Base-by-base conservation (phyloP, 2,329 filamentous ascomycete species). In the Fusarium oxysporum region DNA sequence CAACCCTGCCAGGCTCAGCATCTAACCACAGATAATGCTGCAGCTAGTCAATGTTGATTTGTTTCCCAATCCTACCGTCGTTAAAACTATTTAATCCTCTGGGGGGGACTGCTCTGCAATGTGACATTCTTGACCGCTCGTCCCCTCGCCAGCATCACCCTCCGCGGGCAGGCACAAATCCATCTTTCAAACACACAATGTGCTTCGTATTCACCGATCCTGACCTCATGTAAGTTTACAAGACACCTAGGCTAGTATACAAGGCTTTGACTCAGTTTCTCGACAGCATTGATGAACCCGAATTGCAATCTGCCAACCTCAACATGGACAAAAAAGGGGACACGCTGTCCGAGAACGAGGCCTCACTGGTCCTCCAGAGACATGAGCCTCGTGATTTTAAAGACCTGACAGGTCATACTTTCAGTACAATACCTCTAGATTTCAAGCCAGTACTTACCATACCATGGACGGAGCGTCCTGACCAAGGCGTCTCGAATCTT, bases 201-300 rank as follows among this genome's bases (percentile, higher is more conserved):
- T n/a, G 14, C 16, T 19, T 37, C 8, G 5, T 28, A 21, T 14
- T 61, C 23, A n/a, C 23, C 9, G 4, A 32, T 2, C 19, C n/a
- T 32, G 3, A 25, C 13, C 25, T 19, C 7, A 14, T 21, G 38
- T 23, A 44, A 43, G 37, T 57, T 13, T 12, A 7, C 11, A 14
- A 8, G 14, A 11, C 2, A 14, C 4, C 4, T 25, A 8, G 6
- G 6, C 6, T 11, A 3, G 3, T 13, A 5, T 3, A 5, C 19
- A 3, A 12, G 32, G 19, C 4, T 16, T 28, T 5, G 1, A 23
- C 48, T 56, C 5, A 57, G 11, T 35, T 10, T 13, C 13, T 19
- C 5, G 2, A 16, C 3, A 61, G 58, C 9, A 30, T 23, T 13
- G 19, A 41, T n/a, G 32, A 44, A 8, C 8, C 19, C 6, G 23